Conservation (phyloP, 768 basidiomycete genomes). For the Rhodosporidiobolus sp. region DNA sequence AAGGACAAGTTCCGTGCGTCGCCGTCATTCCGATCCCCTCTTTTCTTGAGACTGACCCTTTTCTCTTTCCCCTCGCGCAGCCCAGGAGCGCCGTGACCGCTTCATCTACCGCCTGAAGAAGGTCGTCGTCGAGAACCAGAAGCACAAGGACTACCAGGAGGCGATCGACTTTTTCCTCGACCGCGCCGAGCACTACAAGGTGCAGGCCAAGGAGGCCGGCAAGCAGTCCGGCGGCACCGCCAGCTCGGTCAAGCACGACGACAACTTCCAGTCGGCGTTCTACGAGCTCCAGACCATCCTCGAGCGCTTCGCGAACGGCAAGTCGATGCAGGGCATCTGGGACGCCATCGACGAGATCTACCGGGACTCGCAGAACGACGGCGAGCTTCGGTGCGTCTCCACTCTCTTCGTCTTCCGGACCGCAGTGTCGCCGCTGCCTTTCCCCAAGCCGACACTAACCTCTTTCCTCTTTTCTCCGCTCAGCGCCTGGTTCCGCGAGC, state of each 20-base stretch:
- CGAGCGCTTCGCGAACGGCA: slow-evolving; percentile 82
- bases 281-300: slow-evolving; percentile 68
- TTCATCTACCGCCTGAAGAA: slow-evolving; percentile 93
- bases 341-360: slow-evolving; percentile 69
- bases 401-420: neutral
- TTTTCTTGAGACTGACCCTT: neutral
- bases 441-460: too few species aligned
- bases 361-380: slow-evolving; percentile 70
- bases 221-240: slow-evolving; percentile 49
- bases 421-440: neutral
- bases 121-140: slow-evolving; percentile 54
- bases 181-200: slow-evolving; percentile 49
- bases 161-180: slow-evolving; percentile 54
- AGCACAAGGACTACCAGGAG: slow-evolving; percentile 83
- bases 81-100: slow-evolving; percentile 81
- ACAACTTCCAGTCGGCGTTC: slow-evolving; percentile 53
- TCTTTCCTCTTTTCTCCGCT: neutral
- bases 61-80: slow-evolving; percentile 49
- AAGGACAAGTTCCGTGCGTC: slow-evolving; percentile 58
- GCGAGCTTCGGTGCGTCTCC: slow-evolving; percentile 59
- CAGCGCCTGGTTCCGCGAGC: slow-evolving; percentile 40
- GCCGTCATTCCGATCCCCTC: slow-evolving; percentile 53
- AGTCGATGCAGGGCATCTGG: slow-evolving; percentile 64
- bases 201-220: slow-evolving; percentile 55
- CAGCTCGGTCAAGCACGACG: slow-evolving; percentile 54